Conservation (phyloP, 164 flowering plant species). For the Tinospora cordifolia region DNA sequence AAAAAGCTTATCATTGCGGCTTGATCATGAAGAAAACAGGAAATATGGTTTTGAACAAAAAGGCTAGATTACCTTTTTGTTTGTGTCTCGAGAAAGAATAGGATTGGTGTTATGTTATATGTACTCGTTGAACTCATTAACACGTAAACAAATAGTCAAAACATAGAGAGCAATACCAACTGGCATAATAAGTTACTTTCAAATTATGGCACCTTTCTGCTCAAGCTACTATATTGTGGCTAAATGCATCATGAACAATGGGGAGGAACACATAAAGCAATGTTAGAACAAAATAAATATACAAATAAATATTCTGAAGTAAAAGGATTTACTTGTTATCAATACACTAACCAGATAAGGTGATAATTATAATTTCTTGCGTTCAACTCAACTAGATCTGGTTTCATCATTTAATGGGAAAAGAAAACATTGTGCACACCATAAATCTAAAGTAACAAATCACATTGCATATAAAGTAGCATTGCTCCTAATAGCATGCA, state of each 20-base stretch:
- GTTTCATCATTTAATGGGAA: not conserved
- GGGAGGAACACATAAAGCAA: not conserved
- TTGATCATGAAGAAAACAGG: not conserved
- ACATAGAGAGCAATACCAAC: constrained; percentile 68
- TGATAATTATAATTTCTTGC: not conserved
- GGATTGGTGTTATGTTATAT: constrained; percentile 27
- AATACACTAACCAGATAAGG: not conserved
- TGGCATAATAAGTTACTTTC: constrained; percentile 75
- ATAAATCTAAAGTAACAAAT: not conserved
- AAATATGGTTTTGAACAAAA: not conserved
- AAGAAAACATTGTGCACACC: not conserved
- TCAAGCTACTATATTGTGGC: constrained; percentile 88
- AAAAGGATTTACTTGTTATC: no score
- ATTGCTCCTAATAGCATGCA: not conserved
- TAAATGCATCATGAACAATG: constrained; percentile 64
- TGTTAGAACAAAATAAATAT: not conserved
- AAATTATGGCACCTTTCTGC: constrained; percentile 92
- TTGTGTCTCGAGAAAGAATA: not conserved
- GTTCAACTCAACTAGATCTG: not conserved
- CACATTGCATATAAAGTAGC: not conserved
- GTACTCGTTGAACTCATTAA: constrained; percentile 80
- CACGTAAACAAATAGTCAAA: constrained; percentile 66
- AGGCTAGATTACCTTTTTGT: not conserved
- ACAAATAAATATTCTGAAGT: not conserved
- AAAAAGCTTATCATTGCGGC: constrained; percentile 1